These are phyloP conservation scores for Podospora appendiculata DNA, from an alignment of 495 filamentous ascomycete genomes.

Conservation along the genomic window DNA sequence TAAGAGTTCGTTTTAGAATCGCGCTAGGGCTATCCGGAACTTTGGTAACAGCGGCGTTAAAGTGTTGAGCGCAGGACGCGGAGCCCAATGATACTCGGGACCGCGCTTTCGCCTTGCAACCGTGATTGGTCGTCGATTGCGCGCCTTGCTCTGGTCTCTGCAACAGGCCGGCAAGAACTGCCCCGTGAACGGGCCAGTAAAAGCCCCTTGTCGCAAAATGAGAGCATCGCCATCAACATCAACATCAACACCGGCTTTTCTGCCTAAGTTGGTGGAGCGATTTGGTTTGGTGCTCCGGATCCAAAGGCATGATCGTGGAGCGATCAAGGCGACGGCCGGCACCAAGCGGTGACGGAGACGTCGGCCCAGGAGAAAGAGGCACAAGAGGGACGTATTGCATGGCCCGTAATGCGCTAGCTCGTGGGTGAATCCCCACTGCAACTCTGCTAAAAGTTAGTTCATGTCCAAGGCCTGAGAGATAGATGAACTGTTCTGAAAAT, in stretches of 20 bases:
- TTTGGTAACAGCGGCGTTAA: slow-evolving; percentile 10
- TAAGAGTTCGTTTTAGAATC: slow-evolving; percentile 5
- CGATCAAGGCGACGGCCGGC: no score
- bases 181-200: background rate
- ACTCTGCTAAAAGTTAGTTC: background rate
- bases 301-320: background rate
- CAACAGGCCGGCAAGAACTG: slow-evolving; percentile 4
- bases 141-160: slow-evolving; percentile 3
- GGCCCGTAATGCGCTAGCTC: no score
- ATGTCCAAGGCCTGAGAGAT: background rate
- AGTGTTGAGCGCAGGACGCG: slow-evolving; percentile 8
- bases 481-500: background rate
- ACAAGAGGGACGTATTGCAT: no score
- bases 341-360: no score
- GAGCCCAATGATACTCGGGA: slow-evolving; percentile 8
- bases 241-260: background rate
- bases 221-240: background rate
- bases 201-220: background rate
- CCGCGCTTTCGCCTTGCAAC: slow-evolving; percentile 6
- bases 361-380: no score
- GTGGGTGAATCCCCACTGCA: no score
- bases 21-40: slow-evolving; percentile 3
- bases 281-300: background rate
- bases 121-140: slow-evolving; percentile 16
- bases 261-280: background rate